Evolutionary conservation across 202 grass and related monocot species (phyloP), one percentile per base, ranked within the genome.

Genomic region (Zizania palustris): DNA sequence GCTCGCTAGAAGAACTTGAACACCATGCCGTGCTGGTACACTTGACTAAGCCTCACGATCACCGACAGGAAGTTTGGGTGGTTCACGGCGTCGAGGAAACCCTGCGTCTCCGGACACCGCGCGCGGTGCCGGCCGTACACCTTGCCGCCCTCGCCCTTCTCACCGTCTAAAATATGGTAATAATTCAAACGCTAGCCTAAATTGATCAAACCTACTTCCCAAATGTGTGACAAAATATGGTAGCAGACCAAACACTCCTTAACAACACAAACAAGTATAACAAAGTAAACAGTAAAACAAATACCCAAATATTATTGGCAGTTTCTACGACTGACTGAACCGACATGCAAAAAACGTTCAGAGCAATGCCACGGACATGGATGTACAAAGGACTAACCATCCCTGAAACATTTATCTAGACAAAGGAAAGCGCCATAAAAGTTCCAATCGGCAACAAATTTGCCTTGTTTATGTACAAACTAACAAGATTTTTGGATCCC

Each of bases 21-120:
- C 37, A 86, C 15, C 90, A 92, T 96, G 69, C 85, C 53, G 74
- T 96, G 92, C 53, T 38, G 60, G 84, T 96, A 96, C 45, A 55
- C 80, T 62, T 88, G n/a, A 22, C 91, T 86, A 60, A 89, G 84
- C 67, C 77, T 72, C 14, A 96, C 40, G 45, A 96, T 85, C 61
- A 40, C 9, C 12, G 88, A 87, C 16, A 84, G 88, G 72, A 90
- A 87, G 11, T 81, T 80, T 36, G 88, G 88, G 49, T 87, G 88
- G 76, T 90, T 65, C 54, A 87, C 88, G 45, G 84, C 84, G 61
- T 90, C 88, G 1, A 84, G 88, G 28, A 81, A 90, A 2, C 21
- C 81, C 66, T 87, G 88, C 18, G 84, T 87, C 84, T 90, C 88
- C 7, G 88, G 57, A 73, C 89, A 91, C 69, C 88, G 69, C 4